Base-by-base conservation (phyloP, 208 protist species). In the Trypanosomatidae sp. region DNA sequence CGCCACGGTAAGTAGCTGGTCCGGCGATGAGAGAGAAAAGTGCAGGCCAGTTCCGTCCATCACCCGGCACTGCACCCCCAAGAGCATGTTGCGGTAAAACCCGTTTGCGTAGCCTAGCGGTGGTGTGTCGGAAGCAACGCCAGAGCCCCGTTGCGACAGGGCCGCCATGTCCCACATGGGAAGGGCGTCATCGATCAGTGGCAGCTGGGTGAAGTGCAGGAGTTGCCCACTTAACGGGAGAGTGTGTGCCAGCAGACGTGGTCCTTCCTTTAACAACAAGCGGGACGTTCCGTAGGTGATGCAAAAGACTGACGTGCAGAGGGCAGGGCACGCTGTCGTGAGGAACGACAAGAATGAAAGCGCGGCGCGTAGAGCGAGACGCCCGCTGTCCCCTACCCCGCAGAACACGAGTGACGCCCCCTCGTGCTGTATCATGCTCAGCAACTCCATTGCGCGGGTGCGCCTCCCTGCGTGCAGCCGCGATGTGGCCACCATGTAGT, bases 271-370 rank as follows among this genome's bases (percentile, higher is more conserved):
- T 66, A 81, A 70, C 69, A 83, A 71, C 19, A 73, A 43, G 10
- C 82, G 69, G 15, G 83, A 77, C 3, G 86, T 79, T 19, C 86
- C 88, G 68, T 85, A 91, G 43, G 79, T 80, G 66, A 91, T 83
- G 77, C 86, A 93, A 55, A 91, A 82, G 25, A 92, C 66, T 0
- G 43, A 66, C 52, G 68, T 59, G 28, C 71, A 39, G 62, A 74
- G 64, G 60, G 64, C 30, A 6, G 74, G 56, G 41, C 69, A 62
- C 8, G 69, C 47, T 53, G 62, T 71, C 33, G 47, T 76, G 53
- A 71, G 77, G 66, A 71, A 83, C 6, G 79, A 80, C n/a, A 91
- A 70, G 30, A 88, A 71, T 3, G 78, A 44, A 62, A 83, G 80
- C 33, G 82, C 74, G 25, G 83, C 79, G 47, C 77, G 66, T 17